phyloP scores from a whole-genome alignment of 1,284 basidiomycete genomes.

The Flammula alnicola region DNA sequence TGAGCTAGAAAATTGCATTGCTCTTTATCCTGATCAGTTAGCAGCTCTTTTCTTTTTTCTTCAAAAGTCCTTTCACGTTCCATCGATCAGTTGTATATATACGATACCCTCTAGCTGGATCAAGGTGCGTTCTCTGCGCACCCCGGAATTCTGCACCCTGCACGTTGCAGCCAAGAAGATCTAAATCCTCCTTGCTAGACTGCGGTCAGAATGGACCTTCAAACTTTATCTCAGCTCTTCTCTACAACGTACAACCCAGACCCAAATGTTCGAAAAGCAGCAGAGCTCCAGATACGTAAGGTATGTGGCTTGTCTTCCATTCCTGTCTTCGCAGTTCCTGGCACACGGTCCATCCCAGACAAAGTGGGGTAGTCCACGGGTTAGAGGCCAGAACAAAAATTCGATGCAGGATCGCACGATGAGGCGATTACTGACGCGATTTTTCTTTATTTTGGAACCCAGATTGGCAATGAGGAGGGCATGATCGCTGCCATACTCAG shows the following conservation, averaged over 20 bases:
- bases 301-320: constrained; percentile 40
- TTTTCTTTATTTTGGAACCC: constrained; percentile 11
- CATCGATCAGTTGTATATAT: constrained; percentile 22
- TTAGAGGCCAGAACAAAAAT: neutral
- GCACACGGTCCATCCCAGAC: neutral
- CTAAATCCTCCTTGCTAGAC: constrained; percentile 1
- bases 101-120: constrained; percentile 13
- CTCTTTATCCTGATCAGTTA: constrained; percentile 24
- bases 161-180: constrained; percentile 6
- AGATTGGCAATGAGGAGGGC: constrained; percentile 81
- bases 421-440: constrained; percentile 12
- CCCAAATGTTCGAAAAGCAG: constrained; percentile 82
- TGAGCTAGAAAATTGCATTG: constrained; percentile 19
- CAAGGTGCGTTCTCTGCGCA: constrained; percentile 5
- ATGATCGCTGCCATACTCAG: constrained; percentile 79
- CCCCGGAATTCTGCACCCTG: constrained; percentile 1
- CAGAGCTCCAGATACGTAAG: constrained; percentile 84
- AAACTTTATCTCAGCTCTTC: constrained; percentile 77
- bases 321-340: neutral
- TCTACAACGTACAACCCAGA: constrained; percentile 81
- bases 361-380: neutral
- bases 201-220: constrained; percentile 66
- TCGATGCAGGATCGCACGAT: constrained; percentile 2
- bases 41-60: constrained; percentile 11
- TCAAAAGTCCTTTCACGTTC: constrained; percentile 7